Conservation (phyloP, 2,329 filamentous ascomycete species). For the Aureobasidium vineae region DNA sequence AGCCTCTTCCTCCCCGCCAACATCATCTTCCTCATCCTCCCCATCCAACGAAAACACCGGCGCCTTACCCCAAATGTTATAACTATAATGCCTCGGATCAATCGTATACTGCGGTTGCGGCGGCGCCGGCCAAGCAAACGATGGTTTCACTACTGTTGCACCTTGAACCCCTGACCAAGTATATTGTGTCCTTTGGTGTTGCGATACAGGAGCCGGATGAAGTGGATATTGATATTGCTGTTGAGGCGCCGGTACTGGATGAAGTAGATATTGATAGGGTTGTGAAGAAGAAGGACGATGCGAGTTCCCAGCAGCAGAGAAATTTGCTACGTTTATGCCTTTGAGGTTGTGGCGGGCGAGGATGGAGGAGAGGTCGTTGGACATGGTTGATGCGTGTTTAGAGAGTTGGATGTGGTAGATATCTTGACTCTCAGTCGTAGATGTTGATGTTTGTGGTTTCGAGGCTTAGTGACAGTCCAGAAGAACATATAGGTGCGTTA, state of each 20-base stretch:
- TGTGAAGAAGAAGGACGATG: neutral
- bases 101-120: conserved; percentile 15
- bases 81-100: conserved; percentile 22
- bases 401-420: no score
- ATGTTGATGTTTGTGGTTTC: neutral
- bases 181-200: neutral
- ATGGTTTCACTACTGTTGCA: neutral
- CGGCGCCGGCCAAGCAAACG: neutral
- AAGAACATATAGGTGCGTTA: neutral
- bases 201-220: neutral
- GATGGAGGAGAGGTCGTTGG: conserved; percentile 3
- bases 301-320: neutral
- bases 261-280: neutral
- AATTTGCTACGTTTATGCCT: conserved; percentile 15
- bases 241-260: neutral
- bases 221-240: neutral
- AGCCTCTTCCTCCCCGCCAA: neutral
- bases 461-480: neutral
- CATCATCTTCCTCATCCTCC: conserved; percentile 12
- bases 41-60: conserved; percentile 15
- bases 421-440: neutral
- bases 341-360: conserved; percentile 19
- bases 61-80: conserved; percentile 17
- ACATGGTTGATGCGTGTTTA: neutral
- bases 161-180: neutral